These are phyloP conservation scores for Sonneratia caseolaris DNA, from an alignment of 345 rosid species.

Conservation along the genomic window DNA sequence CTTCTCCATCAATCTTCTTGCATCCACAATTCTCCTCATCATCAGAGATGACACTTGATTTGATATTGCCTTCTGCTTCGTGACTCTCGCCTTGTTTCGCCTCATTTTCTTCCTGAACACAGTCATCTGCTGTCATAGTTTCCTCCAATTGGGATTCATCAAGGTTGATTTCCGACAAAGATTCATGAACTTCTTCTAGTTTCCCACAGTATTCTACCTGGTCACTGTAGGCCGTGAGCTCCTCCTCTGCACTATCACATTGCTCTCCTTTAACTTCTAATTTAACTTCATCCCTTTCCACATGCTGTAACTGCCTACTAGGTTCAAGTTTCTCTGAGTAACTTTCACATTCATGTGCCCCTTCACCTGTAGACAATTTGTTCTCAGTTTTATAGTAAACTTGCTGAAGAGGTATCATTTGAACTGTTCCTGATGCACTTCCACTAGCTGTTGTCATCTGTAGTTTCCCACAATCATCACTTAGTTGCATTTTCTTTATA, in stretches of 20 bases:
- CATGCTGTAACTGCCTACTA: slow-evolving; percentile 18
- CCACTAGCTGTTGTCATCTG: slow-evolving; percentile 16
- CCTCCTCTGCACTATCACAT: slow-evolving; percentile 10
- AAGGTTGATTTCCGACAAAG: slow-evolving; percentile 12
- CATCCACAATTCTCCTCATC: background rate
- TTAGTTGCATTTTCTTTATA: slow-evolving; percentile 19
- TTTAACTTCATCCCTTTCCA: slow-evolving; percentile 26
- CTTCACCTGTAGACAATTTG: slow-evolving; percentile 23
- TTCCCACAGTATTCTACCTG: slow-evolving; percentile 19
- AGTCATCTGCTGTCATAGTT: slow-evolving; percentile 14
- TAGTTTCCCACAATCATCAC: slow-evolving; percentile 18
- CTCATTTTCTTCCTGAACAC: slow-evolving; percentile 14
- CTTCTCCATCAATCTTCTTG: background rate
- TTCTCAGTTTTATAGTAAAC: slow-evolving; percentile 15
- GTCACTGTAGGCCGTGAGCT: slow-evolving; percentile 7
- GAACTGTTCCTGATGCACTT: slow-evolving; percentile 25
- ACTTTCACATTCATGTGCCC: slow-evolving; percentile 18
- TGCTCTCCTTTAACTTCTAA: slow-evolving; percentile 14
- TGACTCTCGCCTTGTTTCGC: slow-evolving; percentile 2
- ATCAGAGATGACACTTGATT: background rate
- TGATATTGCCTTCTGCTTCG: background rate
- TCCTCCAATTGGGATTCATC: slow-evolving; percentile 21
- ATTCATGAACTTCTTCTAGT: slow-evolving; percentile 24
- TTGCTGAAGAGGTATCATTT: slow-evolving; percentile 24
- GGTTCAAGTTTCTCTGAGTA: slow-evolving; percentile 14